Evolutionary conservation across 2,329 filamentous ascomycete genomes (phyloP).

Genomic region (Stagonosporopsis cucurbitacearum): DNA sequence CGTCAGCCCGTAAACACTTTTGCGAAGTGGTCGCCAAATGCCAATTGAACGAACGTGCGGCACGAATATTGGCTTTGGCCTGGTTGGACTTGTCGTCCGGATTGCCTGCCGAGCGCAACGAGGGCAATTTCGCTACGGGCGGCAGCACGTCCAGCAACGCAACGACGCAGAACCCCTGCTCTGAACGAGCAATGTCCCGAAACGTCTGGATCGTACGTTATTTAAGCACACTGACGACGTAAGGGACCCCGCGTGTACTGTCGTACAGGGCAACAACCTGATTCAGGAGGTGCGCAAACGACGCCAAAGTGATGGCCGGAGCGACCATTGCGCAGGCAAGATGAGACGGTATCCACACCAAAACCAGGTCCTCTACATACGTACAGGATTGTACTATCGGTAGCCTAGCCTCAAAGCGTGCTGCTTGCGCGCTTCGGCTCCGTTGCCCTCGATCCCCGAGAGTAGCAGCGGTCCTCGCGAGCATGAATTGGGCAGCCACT

Average conservation of each 20-base stretch:
- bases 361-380: background rate
- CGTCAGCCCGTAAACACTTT: background rate
- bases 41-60: constrained; percentile 4
- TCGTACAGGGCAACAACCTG: background rate
- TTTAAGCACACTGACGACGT: constrained; percentile 9
- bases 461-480: background rate
- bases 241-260: constrained; percentile 3
- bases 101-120: background rate
- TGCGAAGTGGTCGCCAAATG: constrained; percentile 9
- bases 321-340: background rate
- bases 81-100: constrained; percentile 6
- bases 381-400: background rate
- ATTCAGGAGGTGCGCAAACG: constrained; percentile 1
- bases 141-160: constrained; percentile 5
- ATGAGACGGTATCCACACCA: constrained; percentile 4
- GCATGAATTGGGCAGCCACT: background rate
- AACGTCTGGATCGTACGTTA: constrained; percentile 7
- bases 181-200: background rate
- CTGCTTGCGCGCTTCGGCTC: background rate
- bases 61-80: constrained; percentile 11
- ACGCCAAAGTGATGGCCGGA: background rate
- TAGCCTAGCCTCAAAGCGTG: background rate
- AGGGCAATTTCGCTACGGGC: constrained; percentile 16
- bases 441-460: background rate
- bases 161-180: constrained; percentile 17